Base-by-base conservation (phyloP, 805 yeast species). In the Wickerhamiella australiensis region DNA sequence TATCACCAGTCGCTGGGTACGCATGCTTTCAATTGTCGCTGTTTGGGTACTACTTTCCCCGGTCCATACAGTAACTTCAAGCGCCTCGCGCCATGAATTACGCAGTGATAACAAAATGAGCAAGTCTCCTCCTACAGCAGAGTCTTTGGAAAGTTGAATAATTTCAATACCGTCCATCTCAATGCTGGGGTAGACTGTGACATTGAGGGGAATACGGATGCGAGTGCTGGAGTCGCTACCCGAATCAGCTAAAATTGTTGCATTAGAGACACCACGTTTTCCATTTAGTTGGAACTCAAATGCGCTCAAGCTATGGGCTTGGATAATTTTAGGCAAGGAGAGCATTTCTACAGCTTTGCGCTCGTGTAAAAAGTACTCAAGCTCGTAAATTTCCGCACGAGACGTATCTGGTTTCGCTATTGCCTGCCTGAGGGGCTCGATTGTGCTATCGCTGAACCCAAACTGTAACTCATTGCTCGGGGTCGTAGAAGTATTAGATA, bases 131-230 rank as follows among this genome's bases (percentile, higher is more conserved):
- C 55, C 7, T 31, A 41, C 48, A 43, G 54, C 47, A 37, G 56
- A 51, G 33, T 47, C 52, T 15, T 50, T 47, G n/a, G 50, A 50
- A 27, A 53, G 47, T 3, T 58, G 87, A 13, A 85, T 64, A 3
- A 90, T 67, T 58, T 86, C 95, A 61, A 81, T 82, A 2, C 85
- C 80, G 1, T 82, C 80, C 3, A 85, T 63, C 55, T 84, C 94
- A 37, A 84, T 72, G 43, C 87, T 77, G 2, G 88, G 78, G 53
- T 79, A 73, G 1, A 85, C 85, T 0, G 90, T 76, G 3, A 83
- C 71, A 41, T 77, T 72, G 25, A 85, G 70, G 0, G 95, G 90
- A 2, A 86, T 73, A 12, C 74, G 75, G 12, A 87, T 65, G 18
- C 74, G 73, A 15, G 75, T 69, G 54, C 74, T 71, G 0, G 68